Percentiles rank a stretch among this genome's conserved stretches.
These are phyloP conservation scores for Yarrowia sp. DNA, from an alignment of 805 yeast genomes.

Conservation along the genomic window DNA sequence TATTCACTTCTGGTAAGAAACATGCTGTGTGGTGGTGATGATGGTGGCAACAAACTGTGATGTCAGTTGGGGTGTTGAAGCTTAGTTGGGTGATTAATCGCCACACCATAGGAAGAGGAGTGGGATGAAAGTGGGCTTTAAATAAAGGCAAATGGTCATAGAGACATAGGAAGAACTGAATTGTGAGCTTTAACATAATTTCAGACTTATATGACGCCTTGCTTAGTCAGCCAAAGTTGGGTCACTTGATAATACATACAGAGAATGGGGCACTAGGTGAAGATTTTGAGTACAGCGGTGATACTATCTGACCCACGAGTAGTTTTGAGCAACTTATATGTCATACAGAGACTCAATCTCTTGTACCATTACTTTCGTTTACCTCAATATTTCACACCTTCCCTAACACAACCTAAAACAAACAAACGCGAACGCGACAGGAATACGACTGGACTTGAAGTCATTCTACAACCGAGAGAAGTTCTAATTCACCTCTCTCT, in stretches of 20 bases:
- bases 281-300: too few relatives aligned
- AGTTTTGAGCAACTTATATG: too few relatives aligned
- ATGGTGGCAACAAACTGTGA: slow-evolving; percentile 33
- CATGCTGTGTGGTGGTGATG: slow-evolving; percentile 57
- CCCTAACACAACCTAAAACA: slow-evolving; percentile 1
- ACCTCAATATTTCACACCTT: too few relatives aligned
- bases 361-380: too few relatives aligned
- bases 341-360: too few relatives aligned
- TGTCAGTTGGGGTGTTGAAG: slow-evolving; percentile 25
- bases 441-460: slow-evolving; percentile 5
- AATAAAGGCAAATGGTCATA: too few relatives aligned
- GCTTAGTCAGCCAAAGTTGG: slow-evolving; percentile 1
- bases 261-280: too few relatives aligned
- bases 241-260: background rate
- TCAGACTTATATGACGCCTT: too few relatives aligned
- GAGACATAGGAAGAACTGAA: too few relatives aligned
- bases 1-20: slow-evolving; percentile 99
- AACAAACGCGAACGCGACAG: slow-evolving; percentile 36
- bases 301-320: too few relatives aligned
- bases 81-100: slow-evolving; percentile 17
- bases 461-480: background rate
- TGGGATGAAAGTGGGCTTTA: background rate
- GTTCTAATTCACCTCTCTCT: too few relatives aligned
- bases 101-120: background rate
- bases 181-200: too few relatives aligned